Evolutionary conservation across 2,329 filamentous ascomycete species (phyloP), one percentile per base, ranked within the genome.

Genomic region (Penicillium sclerotiorum): DNA sequence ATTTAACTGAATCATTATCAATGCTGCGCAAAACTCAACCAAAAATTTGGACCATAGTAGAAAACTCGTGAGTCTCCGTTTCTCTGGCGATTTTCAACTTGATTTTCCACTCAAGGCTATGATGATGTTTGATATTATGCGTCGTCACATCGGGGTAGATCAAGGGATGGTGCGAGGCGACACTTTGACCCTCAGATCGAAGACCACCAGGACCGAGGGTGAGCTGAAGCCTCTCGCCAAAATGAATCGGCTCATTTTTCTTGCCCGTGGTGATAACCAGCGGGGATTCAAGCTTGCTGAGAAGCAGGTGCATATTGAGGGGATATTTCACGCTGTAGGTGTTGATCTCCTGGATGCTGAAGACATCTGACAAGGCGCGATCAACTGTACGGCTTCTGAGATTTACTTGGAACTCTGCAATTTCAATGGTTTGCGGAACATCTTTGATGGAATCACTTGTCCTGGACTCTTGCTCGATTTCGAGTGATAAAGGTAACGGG

Each of bases 131-230:
- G 17, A 62, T 57, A 35, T 54, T 59, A 21, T 54, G 58, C 1
- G 58, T 59, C 18, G 46, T 20, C 18, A 60, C 56, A 47, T 55
- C 51, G 8, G 58, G 59, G 4, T 13, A 9, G n/a, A 46, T 46
- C 17, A 55, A 28, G 4, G 15, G 7, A 4, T 2, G 9, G 5
- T 28, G 20, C 8, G 28, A 9, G 12, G 5, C 13, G 9, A 47
- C 27, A 18, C 15, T 30, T 9, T 13, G 28, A 2, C 39, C 44
- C 18, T 45, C 45, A 23, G 50, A 43, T 9, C 35, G 27, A 3
- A 59, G 11, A 17, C 54, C 52, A 8, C 37, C 2, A 1, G 54
- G 20, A n/a, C 32, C 37, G 25, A 62, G 48, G 23, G 49, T 32
- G 17, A 61, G 48, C 44, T 54, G 48, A 28, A 59, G 42, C 22